Base-by-base conservation (phyloP, 805 yeast species). In the Kregervanrija pseudodelftensis region DNA sequence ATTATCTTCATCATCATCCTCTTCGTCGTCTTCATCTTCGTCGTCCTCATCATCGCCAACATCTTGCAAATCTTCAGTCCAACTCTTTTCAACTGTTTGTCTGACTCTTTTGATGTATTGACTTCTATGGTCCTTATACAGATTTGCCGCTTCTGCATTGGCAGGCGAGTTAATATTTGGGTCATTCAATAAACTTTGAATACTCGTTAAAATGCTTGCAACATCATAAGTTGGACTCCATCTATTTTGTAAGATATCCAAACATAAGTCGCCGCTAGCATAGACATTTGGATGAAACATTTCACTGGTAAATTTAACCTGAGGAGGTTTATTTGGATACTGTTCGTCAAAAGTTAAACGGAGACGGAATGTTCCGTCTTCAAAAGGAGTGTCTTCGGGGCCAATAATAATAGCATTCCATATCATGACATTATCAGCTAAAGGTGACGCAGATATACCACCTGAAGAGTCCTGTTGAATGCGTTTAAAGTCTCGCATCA, bases 171-270 rank as follows among this genome's bases (percentile, higher is more conserved):
- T 81, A 40, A 90, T 95, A 62, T 93, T 93, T 13, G 99, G 99
- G 62, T 93, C 99, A 65, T 93, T 93, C 55, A 93, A 72, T 50
- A 93, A 73, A 45, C 90, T 82, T 63, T 93, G 99, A 47, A 93
- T 81, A 28, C 96, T 86, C 1, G 99, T 93, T 55, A 93, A 72
- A 45, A 93, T 91, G 11, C 96, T 88, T 10, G 96, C 89, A 34
- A 93, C 99, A 60, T 93, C 99, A 61, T 91, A 93, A 1, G 99
- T 93, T 11, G 99, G 99, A 22, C 95, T 85, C 99, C 99, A 93
- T 61, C 98, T 75, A 68, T 91, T 93, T 63, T 93, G 99, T 53
- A 93, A 70, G 53, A 93, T 93, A 67, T 93, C 99, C 51, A 93
- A 74, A 68, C 99, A 93, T 50, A 93, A 77, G 59, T 93, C 98